Percentiles rank a stretch among this genome's conserved stretches.
phyloP scores from a whole-genome alignment of 2,329 filamentous ascomycete species.

The Colletotrichum sp. region DNA sequence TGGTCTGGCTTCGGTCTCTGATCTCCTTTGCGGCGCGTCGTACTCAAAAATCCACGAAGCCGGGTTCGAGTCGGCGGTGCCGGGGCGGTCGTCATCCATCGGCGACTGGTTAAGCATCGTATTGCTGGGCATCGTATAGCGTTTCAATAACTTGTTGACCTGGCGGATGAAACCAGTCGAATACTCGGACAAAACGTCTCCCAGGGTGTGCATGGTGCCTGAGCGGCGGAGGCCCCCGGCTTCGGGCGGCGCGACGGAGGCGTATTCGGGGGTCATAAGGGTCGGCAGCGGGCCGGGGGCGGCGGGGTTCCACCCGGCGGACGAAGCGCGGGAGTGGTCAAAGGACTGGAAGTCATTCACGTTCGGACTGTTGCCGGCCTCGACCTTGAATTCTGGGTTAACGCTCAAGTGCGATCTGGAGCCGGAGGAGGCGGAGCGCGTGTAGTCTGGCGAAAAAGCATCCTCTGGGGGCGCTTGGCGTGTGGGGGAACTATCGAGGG shows the following conservation, averaged over 20 bases:
- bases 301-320: background rate
- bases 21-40: conserved; percentile 25
- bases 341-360: background rate
- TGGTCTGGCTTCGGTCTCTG: conserved; percentile 26
- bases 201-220: conserved; percentile 41
- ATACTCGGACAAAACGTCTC: conserved; percentile 35
- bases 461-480: conserved; percentile 24
- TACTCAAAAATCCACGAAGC: conserved; percentile 34
- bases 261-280: background rate
- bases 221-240: conserved; percentile 33
- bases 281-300: conserved; percentile 1
- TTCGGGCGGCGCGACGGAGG: background rate
- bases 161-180: conserved; percentile 37
- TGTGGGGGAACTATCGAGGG: conserved; percentile 44
- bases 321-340: background rate
- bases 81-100: conserved; percentile 23
- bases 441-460: background rate
- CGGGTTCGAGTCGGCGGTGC: conserved; percentile 14
- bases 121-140: conserved; percentile 37
- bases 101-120: conserved; percentile 27
- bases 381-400: conserved; percentile 16
- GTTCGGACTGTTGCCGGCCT: conserved; percentile 1
- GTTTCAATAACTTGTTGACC: conserved; percentile 43
- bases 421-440: conserved; percentile 3
- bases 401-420: background rate